Evolutionary conservation across 1,139 yeast species (phyloP).

Genomic region (Suzukiozyma palmioleophila): DNA sequence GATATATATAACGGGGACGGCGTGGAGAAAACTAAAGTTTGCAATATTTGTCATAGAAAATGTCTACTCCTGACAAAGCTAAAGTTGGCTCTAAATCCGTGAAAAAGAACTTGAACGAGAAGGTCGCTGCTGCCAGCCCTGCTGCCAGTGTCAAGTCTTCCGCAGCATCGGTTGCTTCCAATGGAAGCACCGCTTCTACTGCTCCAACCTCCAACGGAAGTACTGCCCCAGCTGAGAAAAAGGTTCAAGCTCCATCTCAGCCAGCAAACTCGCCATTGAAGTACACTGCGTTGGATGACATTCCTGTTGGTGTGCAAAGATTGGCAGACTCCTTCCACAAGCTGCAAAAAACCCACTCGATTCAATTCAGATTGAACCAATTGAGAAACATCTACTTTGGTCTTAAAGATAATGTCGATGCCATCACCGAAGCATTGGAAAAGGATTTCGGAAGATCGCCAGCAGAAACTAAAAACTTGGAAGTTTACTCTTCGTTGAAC

Average conservation of each 20-base stretch:
- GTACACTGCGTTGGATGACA: slow-evolving; percentile 49
- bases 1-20: too few relatives aligned
- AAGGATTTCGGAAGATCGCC: slow-evolving; percentile 64
- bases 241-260: neutral
- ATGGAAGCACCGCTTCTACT: neutral
- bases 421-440: slow-evolving; percentile 53
- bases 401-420: slow-evolving; percentile 55
- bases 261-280: slow-evolving; percentile 12
- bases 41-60: neutral
- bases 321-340: slow-evolving; percentile 42
- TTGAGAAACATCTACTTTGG: slow-evolving; percentile 68
- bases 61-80: neutral
- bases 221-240: neutral
- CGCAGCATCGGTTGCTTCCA: neutral
- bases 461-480: slow-evolving; percentile 59
- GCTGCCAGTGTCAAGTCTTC: neutral
- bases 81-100: neutral
- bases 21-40: too few relatives aligned
- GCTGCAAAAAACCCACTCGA: slow-evolving; percentile 46
- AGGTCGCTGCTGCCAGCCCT: neutral
- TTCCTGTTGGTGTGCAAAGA: slow-evolving; percentile 42
- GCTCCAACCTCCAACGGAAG: neutral
- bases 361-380: slow-evolving; percentile 57
- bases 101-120: neutral
- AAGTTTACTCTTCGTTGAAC: slow-evolving; percentile 44